Conservation (phyloP, 805 yeast genomes). For the Candida coquimbonensis region DNA sequence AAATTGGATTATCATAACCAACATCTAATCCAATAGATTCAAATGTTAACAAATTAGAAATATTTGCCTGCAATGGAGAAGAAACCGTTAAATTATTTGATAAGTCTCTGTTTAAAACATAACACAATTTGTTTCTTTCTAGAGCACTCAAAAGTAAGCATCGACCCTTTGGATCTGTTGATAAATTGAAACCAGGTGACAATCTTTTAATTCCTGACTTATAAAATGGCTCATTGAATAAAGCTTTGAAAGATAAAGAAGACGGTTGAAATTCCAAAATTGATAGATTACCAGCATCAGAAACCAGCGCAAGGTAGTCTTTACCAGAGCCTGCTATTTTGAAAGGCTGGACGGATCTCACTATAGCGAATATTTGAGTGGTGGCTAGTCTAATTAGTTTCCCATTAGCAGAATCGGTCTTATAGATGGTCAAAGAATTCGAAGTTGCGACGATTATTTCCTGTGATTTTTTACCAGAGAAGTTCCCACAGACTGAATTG, state of each 20-base stretch:
- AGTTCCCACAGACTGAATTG: conserved; percentile 60
- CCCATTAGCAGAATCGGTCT: conserved; percentile 50
- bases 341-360: conserved; percentile 47
- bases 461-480: conserved; percentile 51
- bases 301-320: conserved; percentile 59
- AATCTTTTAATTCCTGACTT: conserved; percentile 71
- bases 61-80: conserved; percentile 68
- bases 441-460: conserved; percentile 56
- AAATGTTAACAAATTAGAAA: conserved; percentile 45
- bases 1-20: conserved; percentile 75
- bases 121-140: conserved; percentile 69
- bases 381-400: conserved; percentile 35
- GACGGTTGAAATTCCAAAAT: conserved; percentile 38
- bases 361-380: conserved; percentile 49
- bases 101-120: conserved; percentile 47
- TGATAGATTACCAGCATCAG: conserved; percentile 73
- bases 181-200: conserved; percentile 67
- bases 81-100: conserved; percentile 43
- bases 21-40: conserved; percentile 58
- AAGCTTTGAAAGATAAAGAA: conserved; percentile 33
- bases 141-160: conserved; percentile 65
- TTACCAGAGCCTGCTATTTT: conserved; percentile 44
- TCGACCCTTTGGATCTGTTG: conserved; percentile 65
- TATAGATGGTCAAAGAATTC: conserved; percentile 46
- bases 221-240: conserved; percentile 57